Evolutionary conservation across 1,284 basidiomycete genomes (phyloP).

Genomic region (Trichosporon sp.): DNA sequence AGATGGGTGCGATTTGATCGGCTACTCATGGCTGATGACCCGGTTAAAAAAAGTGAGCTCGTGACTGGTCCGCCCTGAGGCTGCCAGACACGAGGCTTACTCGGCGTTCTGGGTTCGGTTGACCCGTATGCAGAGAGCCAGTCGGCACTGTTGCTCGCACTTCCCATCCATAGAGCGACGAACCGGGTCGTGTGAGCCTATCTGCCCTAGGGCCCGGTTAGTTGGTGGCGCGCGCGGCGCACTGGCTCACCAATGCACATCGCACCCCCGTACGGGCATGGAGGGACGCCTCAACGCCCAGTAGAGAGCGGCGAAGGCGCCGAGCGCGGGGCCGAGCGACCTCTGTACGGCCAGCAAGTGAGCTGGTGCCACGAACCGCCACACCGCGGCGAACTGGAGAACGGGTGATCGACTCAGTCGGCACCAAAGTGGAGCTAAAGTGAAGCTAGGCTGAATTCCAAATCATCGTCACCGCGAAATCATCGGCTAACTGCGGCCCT

Average conservation of each 20-base stretch:
- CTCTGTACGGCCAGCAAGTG: background rate
- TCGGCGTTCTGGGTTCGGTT: constrained; percentile 2
- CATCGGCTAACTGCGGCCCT: constrained; percentile 14
- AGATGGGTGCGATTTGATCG: constrained; percentile 1
- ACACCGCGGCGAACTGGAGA: background rate
- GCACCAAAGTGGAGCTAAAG: background rate
- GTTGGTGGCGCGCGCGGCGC: constrained; percentile 9
- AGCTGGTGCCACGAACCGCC: background rate
- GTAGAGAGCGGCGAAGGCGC: background rate
- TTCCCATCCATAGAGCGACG: background rate
- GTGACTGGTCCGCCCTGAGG: constrained; percentile 3
- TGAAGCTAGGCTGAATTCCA: background rate
- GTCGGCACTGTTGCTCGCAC: background rate
- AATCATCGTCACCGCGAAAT: background rate
- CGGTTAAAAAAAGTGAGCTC: constrained; percentile 7
- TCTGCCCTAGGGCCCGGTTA: constrained; percentile 8
- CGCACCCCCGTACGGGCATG: background rate
- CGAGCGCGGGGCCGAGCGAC: background rate
- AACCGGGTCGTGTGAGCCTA: constrained; percentile 10
- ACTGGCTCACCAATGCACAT: background rate
- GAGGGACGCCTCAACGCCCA: background rate
- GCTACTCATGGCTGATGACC: background rate
- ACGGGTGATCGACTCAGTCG: background rate
- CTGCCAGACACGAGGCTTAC: background rate
- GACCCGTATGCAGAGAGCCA: background rate